A percentile compares a stretch with the other conserved stretches of the same genome.
Evolutionary conservation across 306 rosid genomes (phyloP).

Genomic region (Astragalus membranaceus): DNA sequence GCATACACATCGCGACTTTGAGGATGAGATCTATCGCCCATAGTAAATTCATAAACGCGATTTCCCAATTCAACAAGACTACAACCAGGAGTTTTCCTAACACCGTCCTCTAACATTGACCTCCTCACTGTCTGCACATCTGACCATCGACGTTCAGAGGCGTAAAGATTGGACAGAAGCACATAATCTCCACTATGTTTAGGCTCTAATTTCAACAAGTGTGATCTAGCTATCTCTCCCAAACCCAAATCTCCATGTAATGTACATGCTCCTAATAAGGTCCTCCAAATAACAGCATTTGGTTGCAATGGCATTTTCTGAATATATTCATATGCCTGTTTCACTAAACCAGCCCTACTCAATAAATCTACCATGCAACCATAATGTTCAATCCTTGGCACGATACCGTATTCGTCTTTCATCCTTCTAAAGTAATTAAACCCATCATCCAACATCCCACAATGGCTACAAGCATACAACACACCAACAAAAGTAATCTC

Average conservation of each 20-base stretch:
- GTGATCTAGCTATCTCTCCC: conserved; percentile 48
- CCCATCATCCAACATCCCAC: conserved; percentile 56
- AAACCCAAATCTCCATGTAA: conserved; percentile 38
- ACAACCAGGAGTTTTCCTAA: conserved; percentile 48
- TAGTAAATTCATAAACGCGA: conserved; percentile 42
- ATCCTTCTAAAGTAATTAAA: conserved; percentile 41
- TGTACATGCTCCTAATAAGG: conserved; percentile 49
- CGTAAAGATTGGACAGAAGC: conserved; percentile 55
- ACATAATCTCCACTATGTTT: conserved; percentile 54
- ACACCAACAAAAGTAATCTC: conserved; percentile 57
- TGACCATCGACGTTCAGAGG: conserved; percentile 46
- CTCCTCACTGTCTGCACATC: conserved; percentile 43
- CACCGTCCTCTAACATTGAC: conserved; percentile 47
- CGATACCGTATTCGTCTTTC: conserved; percentile 38
- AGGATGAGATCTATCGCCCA: conserved; percentile 56
- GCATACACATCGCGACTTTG: conserved; percentile 41
- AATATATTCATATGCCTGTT: conserved; percentile 46
- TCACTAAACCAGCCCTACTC: conserved; percentile 51
- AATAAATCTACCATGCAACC: conserved; percentile 60
- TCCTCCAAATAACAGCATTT: conserved; percentile 55
- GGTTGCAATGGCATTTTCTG: conserved; percentile 46
- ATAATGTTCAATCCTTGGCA: conserved; percentile 48
- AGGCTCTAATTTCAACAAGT: conserved; percentile 39
- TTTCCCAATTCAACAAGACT: conserved; percentile 55
- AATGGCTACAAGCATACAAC: conserved; percentile 57